phyloP scores from a whole-genome alignment of 148 eudicot genomes.

The Heliamphora exappendiculata region DNA sequence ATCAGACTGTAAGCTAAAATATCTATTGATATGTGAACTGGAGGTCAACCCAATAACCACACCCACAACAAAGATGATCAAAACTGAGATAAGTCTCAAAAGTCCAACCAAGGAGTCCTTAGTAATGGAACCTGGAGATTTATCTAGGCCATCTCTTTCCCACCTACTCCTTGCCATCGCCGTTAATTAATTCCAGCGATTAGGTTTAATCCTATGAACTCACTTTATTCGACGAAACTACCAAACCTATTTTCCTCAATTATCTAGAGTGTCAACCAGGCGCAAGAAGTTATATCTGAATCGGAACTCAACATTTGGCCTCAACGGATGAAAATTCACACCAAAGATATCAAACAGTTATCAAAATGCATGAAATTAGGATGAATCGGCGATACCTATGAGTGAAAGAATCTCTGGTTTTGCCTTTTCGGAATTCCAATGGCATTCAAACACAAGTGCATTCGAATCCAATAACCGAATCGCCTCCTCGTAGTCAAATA shows the following conservation, averaged over 20 bases:
- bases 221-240: background rate
- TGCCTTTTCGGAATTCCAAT: background rate
- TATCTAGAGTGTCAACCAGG: background rate
- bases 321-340: background rate
- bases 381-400: slow-evolving; percentile 1
- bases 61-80: slow-evolving; percentile 60
- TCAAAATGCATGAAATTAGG: slow-evolving; percentile 3
- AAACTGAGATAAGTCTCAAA: slow-evolving; percentile 29
- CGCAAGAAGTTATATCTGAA: background rate
- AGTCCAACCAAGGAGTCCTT: slow-evolving; percentile 52
- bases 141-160: slow-evolving; percentile 34
- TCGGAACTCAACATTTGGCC: background rate
- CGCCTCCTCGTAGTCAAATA: background rate
- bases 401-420: background rate
- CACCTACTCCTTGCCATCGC: slow-evolving; percentile 21
- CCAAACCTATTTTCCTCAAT: background rate
- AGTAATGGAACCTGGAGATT: slow-evolving; percentile 6
- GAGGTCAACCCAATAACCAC: slow-evolving; percentile 60
- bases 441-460: background rate
- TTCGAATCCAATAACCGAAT: background rate
- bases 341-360: background rate
- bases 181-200: background rate
- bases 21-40: slow-evolving; percentile 52
- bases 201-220: too few species aligned
- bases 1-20: slow-evolving; percentile 25